A percentile compares a stretch with the other conserved stretches of the same genome.
These are phyloP conservation scores for Dunaliella primolecta DNA, from an alignment of 139 green algal species.

Conservation along the genomic window DNA sequence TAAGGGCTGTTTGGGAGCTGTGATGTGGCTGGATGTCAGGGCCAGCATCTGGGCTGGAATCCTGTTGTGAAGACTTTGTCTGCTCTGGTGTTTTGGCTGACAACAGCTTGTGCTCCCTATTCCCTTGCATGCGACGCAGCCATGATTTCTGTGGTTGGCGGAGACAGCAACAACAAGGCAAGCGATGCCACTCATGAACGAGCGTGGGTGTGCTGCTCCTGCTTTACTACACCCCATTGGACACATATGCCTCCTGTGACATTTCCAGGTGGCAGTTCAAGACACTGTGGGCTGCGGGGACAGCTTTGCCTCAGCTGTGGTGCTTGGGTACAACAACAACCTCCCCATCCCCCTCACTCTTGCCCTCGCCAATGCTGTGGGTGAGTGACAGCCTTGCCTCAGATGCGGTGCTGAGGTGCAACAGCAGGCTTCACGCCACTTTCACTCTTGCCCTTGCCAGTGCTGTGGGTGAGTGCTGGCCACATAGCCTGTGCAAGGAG, in stretches of 20 bases:
- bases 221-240: too few species aligned
- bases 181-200: too few species aligned
- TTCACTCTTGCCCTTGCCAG: constrained; percentile 85
- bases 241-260: background rate
- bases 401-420: constrained; percentile 82
- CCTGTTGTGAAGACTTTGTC: background rate
- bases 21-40: background rate
- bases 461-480: constrained; percentile 88
- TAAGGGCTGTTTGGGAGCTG: background rate
- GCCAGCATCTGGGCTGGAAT: background rate
- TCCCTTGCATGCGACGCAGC: too few species aligned
- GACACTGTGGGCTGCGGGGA: constrained; percentile 98
- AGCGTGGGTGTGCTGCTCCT: too few species aligned
- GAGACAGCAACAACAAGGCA: too few species aligned
- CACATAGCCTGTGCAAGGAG: too few species aligned
- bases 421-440: constrained; percentile 11
- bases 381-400: constrained; percentile 91
- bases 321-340: constrained; percentile 66
- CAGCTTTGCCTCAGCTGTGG: constrained; percentile 86
- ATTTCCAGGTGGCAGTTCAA: constrained; percentile 71
- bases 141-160: too few species aligned
- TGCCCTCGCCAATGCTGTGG: constrained; percentile 90
- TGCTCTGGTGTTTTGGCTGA: background rate
- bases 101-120: too few species aligned
- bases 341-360: constrained; percentile 51